Evolutionary conservation across 805 yeast species (phyloP).

Genomic region (Cyberlindnera subsufficiens): DNA sequence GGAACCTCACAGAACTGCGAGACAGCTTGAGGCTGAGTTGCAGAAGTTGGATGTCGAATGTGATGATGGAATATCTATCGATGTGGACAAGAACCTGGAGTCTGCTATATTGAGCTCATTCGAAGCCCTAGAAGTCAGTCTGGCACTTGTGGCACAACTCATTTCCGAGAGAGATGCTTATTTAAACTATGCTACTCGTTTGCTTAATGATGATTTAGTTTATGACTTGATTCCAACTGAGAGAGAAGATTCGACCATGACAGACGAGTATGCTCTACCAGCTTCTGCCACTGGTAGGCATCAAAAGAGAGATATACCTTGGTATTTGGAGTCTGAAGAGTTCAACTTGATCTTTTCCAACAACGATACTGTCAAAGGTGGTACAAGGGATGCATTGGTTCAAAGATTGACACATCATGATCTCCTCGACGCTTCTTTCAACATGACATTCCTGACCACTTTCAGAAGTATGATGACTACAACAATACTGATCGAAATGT

Average conservation of each 20-base stretch:
- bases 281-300: constrained; percentile 23
- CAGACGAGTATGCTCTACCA: constrained; percentile 23
- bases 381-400: constrained; percentile 70
- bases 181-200: constrained; percentile 67
- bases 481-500: constrained; percentile 48
- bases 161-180: constrained; percentile 67
- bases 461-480: constrained; percentile 72
- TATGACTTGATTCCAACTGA: constrained; percentile 47
- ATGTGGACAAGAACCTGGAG: constrained; percentile 25
- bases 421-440: constrained; percentile 54
- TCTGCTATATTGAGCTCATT: constrained; percentile 28
- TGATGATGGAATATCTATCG: constrained; percentile 30
- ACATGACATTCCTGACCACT: constrained; percentile 64
- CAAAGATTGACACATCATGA: constrained; percentile 78
- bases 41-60: constrained; percentile 39
- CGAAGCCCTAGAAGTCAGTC: constrained; percentile 29
- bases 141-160: constrained; percentile 45
- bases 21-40: constrained; percentile 40
- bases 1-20: constrained; percentile 44
- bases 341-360: constrained; percentile 54
- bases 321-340: constrained; percentile 70
- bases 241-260: constrained; percentile 28
- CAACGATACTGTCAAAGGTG: constrained; percentile 75
- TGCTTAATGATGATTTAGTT: constrained; percentile 65
- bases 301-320: constrained; percentile 43